Conservation (phyloP, 192 early-diverging fungal species). For the Funneliformis geosporum region DNA sequence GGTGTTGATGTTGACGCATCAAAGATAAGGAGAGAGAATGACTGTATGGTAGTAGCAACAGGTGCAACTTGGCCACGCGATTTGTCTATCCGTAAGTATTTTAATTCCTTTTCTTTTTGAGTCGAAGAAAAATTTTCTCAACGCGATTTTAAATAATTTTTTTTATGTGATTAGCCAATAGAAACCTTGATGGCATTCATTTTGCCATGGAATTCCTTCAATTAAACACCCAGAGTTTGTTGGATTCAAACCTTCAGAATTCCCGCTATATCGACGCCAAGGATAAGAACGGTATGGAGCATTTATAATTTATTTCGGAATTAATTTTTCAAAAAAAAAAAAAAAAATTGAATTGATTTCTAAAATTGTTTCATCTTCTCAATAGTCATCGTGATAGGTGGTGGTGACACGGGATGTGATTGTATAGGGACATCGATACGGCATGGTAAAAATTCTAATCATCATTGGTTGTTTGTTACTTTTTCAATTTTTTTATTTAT, state of each 20-base stretch:
- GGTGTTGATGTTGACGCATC: conserved; percentile 79
- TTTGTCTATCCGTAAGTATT: conserved; percentile 64
- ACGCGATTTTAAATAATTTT: not conserved
- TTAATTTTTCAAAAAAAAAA: not conserved
- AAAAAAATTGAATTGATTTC: not conserved
- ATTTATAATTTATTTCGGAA: not conserved
- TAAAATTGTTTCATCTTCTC: not conserved
- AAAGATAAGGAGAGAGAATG: conserved; percentile 66
- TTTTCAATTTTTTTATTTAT: not conserved
- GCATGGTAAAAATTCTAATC: conserved; percentile 50
- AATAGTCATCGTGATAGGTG: conserved; percentile 90
- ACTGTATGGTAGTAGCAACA: conserved; percentile 85
- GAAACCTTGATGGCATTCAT: conserved; percentile 87
- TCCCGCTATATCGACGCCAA: conserved; percentile 80
- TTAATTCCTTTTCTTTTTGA: not conserved
- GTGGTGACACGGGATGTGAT: conserved; percentile 97
- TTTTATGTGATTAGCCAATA: conserved; percentile 47
- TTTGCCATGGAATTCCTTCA: conserved; percentile 99
- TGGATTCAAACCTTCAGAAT: conserved; percentile 78
- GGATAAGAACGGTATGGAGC: conserved; percentile 69
- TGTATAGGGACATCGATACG: conserved; percentile 94
- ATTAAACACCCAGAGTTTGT: conserved; percentile 81
- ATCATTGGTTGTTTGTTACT: not conserved
- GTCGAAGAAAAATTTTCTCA: too few species aligned
- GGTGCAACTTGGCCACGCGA: conserved; percentile 99